phyloP scores from a whole-genome alignment of 2,329 filamentous ascomycete species.

The Paecilomyces sp. region DNA sequence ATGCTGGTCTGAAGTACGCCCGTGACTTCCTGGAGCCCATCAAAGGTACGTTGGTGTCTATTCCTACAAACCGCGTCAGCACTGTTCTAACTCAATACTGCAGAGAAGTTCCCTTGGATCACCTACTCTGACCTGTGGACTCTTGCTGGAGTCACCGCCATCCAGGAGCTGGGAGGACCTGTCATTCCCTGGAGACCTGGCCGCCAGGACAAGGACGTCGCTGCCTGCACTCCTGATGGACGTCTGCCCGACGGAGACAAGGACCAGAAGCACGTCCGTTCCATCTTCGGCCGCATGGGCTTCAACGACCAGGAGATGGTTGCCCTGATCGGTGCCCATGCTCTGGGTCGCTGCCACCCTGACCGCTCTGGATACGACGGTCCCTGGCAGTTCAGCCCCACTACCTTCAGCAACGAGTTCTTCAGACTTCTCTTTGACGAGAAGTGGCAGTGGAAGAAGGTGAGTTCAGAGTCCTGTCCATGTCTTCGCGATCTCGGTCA shows the following conservation, averaged over 20 bases:
- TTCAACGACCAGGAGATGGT: slow-evolving; percentile 98
- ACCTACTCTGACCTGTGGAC: slow-evolving; percentile 96
- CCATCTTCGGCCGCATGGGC: slow-evolving; percentile 94
- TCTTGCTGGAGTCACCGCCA: slow-evolving; percentile 71
- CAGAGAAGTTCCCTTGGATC: slow-evolving; percentile 87
- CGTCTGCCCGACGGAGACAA: slow-evolving; percentile 78
- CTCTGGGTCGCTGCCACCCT: slow-evolving; percentile 81
- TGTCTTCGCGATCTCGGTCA: not conserved
- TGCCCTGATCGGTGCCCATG: slow-evolving; percentile 77
- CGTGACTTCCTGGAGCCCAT: slow-evolving; percentile 90
- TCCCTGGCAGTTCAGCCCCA: slow-evolving; percentile 88
- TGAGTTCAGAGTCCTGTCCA: slow-evolving; percentile 3
- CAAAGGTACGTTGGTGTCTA: slow-evolving; percentile 53
- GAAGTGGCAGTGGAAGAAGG: slow-evolving; percentile 83
- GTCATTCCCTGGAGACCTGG: slow-evolving; percentile 82
- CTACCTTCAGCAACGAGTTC: slow-evolving; percentile 90
- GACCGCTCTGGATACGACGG: slow-evolving; percentile 84
- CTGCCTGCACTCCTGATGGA: slow-evolving; percentile 88
- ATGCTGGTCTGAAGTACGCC: slow-evolving; percentile 78
- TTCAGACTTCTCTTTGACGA: slow-evolving; percentile 80
- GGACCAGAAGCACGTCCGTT: slow-evolving; percentile 72
- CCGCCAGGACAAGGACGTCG: slow-evolving; percentile 68
- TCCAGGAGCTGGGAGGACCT: slow-evolving; percentile 94
- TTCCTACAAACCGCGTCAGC: not conserved
- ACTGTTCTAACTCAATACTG: slow-evolving; percentile 4